Base-by-base conservation (phyloP, 2,329 filamentous ascomycete genomes). In the Gliomastix tumulicola region DNA sequence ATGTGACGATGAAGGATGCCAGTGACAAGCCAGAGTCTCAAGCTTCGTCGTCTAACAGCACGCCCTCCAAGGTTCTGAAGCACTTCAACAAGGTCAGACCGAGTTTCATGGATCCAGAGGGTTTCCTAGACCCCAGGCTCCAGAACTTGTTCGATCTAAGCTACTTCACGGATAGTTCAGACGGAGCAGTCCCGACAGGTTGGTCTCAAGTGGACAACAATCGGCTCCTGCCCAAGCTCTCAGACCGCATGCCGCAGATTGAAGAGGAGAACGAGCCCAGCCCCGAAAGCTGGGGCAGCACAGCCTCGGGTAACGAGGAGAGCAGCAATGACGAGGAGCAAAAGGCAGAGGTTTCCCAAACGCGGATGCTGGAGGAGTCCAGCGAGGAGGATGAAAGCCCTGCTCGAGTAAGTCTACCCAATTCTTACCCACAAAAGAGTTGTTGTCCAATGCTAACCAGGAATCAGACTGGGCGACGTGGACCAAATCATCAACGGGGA, bases 1-100 rank as follows among this genome's bases (percentile, higher is more conserved):
- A 96, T 53, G 81, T 98, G 13, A 85, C 84, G 1, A 89, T 96
- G 82, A 80, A 79, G 36, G 82, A 88, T 48, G 64, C 66, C 3
- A 53, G 53, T 13, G 65, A 71, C 45, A 51, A 36, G 37, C 44
- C 23, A 38, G n/a, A n/a, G n/a, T n/a, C n/a, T n/a, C n/a, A n/a
- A n/a, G 37, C 42, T 43, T 42, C 10, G 44, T 48, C 22, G 37
- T 41, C 32, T 34, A 20, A n/a, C 34, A n/a, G 34, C 38, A 20
- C 30, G 37, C 43, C 56, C 32, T 34, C 57, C 7, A 46, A 48
- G 36, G 37, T 62, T 30, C 54, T 72, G 39, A 67, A 62, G 45
- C 55, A 54, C 7, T 77, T 76, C 57, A 75, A 69, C 42, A 57
- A 49, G 11, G 58, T 56, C 28, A 65, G 71, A 20, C 76, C 73